Base-by-base conservation (phyloP, 192 early-diverging fungal genomes). In the Allomyces macrogynus region DNA sequence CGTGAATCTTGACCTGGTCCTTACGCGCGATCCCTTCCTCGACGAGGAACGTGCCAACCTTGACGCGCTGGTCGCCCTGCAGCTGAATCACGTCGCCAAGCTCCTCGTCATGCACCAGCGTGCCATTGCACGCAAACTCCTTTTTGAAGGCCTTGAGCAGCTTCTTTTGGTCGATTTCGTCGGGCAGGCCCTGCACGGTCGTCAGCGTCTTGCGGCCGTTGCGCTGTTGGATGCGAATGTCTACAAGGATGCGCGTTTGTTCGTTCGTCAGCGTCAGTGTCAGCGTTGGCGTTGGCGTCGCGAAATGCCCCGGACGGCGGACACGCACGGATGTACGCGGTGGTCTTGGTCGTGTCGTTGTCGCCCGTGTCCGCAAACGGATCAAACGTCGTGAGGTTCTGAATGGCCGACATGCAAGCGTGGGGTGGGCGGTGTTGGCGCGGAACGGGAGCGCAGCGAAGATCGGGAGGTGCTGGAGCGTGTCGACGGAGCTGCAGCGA, bases 81-180 rank as follows among this genome's bases (percentile, higher is more conserved):
- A 98, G 79, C 81, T 98, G 93, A 72, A 98, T 90, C 66, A 93
- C 85, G 64, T 89, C 78, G 25, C 93, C 95, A 65, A 84, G 76
- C 69, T 93, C 89, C 73, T 93, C 86, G 81, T 96, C 91, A 68
- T 90, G 77, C 44, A 94, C 84, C 44, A 98, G 77, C n/a, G 82
- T 91, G 54, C 95, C 95, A 77, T 92, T 93, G 81, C 95, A 98
- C 32, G 90, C 93, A 74, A 93, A 95, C 40, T 79, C 77, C 79
- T 93, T 93, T 78, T 95, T 98, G 72, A 98, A 92, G 62, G 84
- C 87, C 80, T 98, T 98, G 70, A 95, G 78, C 70, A 98, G 76
- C 65, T 82, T 82, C 80, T 94, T 95, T 68, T 84, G 80, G 75
- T 95, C 93, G 66, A 90, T 80, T 66, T 89, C 84, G 23, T 76